Conservation (phyloP, 2,329 filamentous ascomycete genomes). For the Epichloe scottii region DNA sequence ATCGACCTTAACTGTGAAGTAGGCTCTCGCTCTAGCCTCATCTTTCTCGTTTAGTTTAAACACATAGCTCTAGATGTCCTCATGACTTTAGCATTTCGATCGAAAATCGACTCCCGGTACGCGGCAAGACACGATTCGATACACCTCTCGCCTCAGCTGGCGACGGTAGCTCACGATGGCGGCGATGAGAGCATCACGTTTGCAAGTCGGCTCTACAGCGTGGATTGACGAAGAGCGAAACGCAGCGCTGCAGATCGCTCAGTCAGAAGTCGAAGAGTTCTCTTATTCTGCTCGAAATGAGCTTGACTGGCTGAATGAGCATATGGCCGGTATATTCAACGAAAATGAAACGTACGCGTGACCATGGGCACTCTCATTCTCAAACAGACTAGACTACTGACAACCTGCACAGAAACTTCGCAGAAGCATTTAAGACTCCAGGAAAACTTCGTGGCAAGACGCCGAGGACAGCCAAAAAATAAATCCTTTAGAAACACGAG, state of each 20-base stretch:
- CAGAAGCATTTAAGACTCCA: constrained; percentile 92
- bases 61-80: constrained; percentile 3
- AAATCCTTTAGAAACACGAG: constrained; percentile 44
- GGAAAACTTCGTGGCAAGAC: constrained; percentile 75
- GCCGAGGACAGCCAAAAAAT: constrained; percentile 53
- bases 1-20: not conserved
- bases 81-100: constrained; percentile 1
- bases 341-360: constrained; percentile 63
- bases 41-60: not conserved
- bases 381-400: constrained; percentile 5
- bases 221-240: constrained; percentile 82
- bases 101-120: not conserved
- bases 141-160: constrained; percentile 2
- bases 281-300: constrained; percentile 86
- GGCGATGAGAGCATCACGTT: constrained; percentile 42
- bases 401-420: constrained; percentile 54
- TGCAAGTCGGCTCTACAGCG: constrained; percentile 64
- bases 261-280: constrained; percentile 84
- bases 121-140: not conserved
- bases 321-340: constrained; percentile 90
- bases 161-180: constrained; percentile 19
- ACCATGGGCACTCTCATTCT: not conserved
- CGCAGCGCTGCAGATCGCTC: constrained; percentile 61
- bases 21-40: not conserved
- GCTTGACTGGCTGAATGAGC: constrained; percentile 95